Percentiles rank a stretch among this genome's conserved stretches.
phyloP scores from a whole-genome alignment of 768 basidiomycete genomes.

The Lactarius trivialis region DNA sequence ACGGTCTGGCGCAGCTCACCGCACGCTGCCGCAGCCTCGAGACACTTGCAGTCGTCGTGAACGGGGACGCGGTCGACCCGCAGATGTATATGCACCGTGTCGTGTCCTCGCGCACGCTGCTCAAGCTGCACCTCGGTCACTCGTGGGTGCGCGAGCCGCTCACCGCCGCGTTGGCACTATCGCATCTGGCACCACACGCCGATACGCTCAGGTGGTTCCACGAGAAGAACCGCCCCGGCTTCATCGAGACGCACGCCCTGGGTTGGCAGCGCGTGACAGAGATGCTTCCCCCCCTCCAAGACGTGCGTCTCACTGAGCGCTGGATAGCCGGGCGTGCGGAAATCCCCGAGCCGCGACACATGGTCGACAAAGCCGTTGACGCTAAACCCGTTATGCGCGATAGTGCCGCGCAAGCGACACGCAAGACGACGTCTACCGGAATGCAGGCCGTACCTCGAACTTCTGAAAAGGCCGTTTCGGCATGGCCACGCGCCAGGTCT shows the following conservation, averaged over 20 bases:
- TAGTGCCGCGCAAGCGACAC: constrained; percentile 37
- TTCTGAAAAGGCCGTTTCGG: constrained; percentile 36
- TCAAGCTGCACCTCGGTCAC: constrained; percentile 69
- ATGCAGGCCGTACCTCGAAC: constrained; percentile 36
- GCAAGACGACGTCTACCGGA: constrained; percentile 31
- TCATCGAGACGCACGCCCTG: constrained; percentile 56
- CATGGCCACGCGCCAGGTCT: constrained; percentile 34
- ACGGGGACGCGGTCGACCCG: constrained; percentile 43
- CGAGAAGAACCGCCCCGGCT: constrained; percentile 68
- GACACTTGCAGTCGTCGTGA: constrained; percentile 58
- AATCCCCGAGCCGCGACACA: constrained; percentile 25
- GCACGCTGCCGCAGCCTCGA: constrained; percentile 54
- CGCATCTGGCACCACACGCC: constrained; percentile 67
- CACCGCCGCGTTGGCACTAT: constrained; percentile 62
- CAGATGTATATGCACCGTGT: constrained; percentile 41
- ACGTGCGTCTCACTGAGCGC: constrained; percentile 56
- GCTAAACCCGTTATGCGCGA: constrained; percentile 42
- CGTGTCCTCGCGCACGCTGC: constrained; percentile 57
- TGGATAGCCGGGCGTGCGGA: constrained; percentile 31
- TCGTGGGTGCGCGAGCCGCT: constrained; percentile 68
- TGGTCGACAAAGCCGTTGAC: constrained; percentile 43
- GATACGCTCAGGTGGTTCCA: constrained; percentile 72
- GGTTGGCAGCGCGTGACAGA: constrained; percentile 66
- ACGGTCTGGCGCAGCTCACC: constrained; percentile 54
- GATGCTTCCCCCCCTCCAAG: constrained; percentile 66